Base-by-base conservation (phyloP, 805 yeast species). In the Starmerella etchellsii region DNA sequence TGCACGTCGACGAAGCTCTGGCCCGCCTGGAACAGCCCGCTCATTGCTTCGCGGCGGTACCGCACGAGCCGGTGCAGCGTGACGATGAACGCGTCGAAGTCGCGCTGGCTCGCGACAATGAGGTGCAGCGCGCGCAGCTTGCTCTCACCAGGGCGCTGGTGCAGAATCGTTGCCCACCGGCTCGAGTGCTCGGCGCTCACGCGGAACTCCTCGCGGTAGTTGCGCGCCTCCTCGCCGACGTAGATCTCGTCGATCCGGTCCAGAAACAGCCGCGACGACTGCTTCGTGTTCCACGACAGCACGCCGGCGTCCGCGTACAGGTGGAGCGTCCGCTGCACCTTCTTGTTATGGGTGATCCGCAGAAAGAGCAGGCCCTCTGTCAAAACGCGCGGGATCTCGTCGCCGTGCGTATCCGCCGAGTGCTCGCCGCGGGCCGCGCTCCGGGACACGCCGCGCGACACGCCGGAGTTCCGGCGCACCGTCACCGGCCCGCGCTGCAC, bases 151-250 rank as follows among this genome's bases (percentile, higher is more conserved):
- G 71, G 65, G 6, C 69, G 66, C 42, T 67, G 71, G 55, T 83
- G 88, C 11, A 84, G 73, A 25, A 88, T 71, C 0, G 94, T 78
- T 1, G 83, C 68, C 98, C 98, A 88, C 8, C 72, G 60, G 11
- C 67, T 64, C 33, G 75, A 74, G 40, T 69, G 71, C 37, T 78
- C 84, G 27, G 73, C 63, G 1, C 85, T 71, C 1, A 84, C 70
- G 28, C 79, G 76, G 50, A 82, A 73, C 58, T 85, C 94, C 54
- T 87, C 95, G 45, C 95, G 63, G 55, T 85, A 88, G 50, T 83
- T 82, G 27, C 71, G 69, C 1, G 95, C 95, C 52, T 80, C 82
- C 18, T 69, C 70, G 2, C 78, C 82, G 3, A 71, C 66, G 37
- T 79, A 60, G 2, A 80, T 67, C 40, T 71, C 73, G 43, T 71